phyloP scores from a whole-genome alignment of 148 eudicot species.

The Chenopodium suecicum region DNA sequence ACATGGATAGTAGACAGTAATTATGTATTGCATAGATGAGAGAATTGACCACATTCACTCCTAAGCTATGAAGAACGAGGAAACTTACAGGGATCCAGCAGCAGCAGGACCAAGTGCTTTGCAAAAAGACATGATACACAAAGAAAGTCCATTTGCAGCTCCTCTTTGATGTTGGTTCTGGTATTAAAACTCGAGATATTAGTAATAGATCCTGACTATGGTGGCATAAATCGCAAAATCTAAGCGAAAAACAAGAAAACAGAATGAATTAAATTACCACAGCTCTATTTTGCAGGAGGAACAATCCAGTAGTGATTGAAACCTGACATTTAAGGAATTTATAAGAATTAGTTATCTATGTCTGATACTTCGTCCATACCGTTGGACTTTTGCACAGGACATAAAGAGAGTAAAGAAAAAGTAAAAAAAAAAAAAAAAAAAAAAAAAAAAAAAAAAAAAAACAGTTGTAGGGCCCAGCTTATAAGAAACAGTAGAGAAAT shows the following conservation, averaged over 20 bases:
- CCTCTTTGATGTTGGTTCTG: constrained; percentile 70
- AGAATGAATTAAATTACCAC: constrained; percentile 34
- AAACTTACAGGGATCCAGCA: constrained; percentile 61
- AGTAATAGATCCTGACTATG: background rate
- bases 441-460: too few species aligned
- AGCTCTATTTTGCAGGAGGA: constrained; percentile 47
- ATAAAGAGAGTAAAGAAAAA: background rate
- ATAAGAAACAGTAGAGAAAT: background rate
- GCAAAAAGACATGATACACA: constrained; percentile 60
- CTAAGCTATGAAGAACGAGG: background rate
- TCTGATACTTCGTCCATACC: background rate
- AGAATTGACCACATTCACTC: background rate
- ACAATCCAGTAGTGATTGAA: constrained; percentile 40
- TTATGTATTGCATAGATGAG: background rate
- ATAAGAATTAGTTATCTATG: background rate
- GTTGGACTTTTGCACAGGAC: background rate
- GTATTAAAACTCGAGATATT: background rate
- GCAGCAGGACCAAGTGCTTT: constrained; percentile 70
- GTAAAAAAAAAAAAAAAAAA: too few species aligned
- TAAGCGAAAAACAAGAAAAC: background rate
- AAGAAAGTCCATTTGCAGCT: constrained; percentile 70
- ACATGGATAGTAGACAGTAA: background rate
- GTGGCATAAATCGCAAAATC: background rate
- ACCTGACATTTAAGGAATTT: constrained; percentile 21
- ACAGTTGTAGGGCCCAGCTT: background rate